Evolutionary conservation across 2,329 filamentous ascomycete species (phyloP).

Genomic region (Penicillium sp.): DNA sequence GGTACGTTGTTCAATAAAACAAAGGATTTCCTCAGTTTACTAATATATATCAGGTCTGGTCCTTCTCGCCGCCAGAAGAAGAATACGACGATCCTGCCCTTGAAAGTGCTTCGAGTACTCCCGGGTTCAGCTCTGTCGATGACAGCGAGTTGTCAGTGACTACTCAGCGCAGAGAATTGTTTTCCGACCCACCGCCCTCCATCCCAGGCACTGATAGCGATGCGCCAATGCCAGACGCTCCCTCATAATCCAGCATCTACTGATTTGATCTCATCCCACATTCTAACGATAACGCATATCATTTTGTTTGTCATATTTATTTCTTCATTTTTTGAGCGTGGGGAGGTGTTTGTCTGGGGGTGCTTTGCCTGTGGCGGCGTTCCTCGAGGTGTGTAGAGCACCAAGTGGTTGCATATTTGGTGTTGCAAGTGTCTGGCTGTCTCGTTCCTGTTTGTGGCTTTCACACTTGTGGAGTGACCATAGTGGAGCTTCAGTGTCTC

Average conservation of each 20-base stretch:
- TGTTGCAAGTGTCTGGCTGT: slow-evolving; percentile 14
- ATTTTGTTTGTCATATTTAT: slow-evolving; percentile 14
- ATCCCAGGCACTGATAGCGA: slow-evolving; percentile 32
- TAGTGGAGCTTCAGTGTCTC: slow-evolving; percentile 4
- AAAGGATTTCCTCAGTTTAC: slow-evolving; percentile 4
- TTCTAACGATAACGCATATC: slow-evolving; percentile 24
- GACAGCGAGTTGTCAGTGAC: slow-evolving; percentile 16
- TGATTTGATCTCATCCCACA: slow-evolving; percentile 13
- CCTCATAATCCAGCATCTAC: slow-evolving; percentile 19
- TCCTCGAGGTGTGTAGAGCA: slow-evolving; percentile 15
- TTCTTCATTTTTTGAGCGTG: slow-evolving; percentile 7
- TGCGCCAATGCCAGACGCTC: slow-evolving; percentile 38
- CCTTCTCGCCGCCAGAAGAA: slow-evolving; percentile 75
- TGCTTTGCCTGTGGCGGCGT: slow-evolving; percentile 10
- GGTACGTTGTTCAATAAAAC: slow-evolving; percentile 56
- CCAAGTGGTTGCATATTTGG: slow-evolving; percentile 25
- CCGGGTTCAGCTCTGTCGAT: slow-evolving; percentile 27
- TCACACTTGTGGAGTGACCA: not conserved
- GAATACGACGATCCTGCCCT: slow-evolving; percentile 32
- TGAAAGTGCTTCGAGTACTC: slow-evolving; percentile 37
- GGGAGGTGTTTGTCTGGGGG: slow-evolving; percentile 10
- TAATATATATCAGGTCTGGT: slow-evolving; percentile 71
- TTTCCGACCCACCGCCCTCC: slow-evolving; percentile 35
- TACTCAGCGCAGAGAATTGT: slow-evolving; percentile 26
- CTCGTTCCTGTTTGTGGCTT: not conserved